A percentile compares a stretch with the other conserved stretches of the same genome.
These are phyloP conservation scores for Kalmusia sp. DNA, from an alignment of 2,329 filamentous ascomycete genomes.

Conservation along the genomic window DNA sequence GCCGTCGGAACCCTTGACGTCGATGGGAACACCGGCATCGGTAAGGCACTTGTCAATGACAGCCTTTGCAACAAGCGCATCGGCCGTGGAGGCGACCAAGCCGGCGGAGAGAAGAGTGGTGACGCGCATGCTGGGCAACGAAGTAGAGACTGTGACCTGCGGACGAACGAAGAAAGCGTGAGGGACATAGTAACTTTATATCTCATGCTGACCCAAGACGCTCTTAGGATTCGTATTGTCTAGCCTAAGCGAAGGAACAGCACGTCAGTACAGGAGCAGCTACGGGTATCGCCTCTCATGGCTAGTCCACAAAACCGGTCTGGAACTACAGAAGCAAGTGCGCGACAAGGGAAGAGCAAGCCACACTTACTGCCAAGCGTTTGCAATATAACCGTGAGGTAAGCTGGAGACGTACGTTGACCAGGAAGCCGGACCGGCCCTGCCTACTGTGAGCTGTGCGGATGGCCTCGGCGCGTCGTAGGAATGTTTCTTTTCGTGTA, in stretches of 20 bases:
- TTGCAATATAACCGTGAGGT: slow-evolving; percentile 7
- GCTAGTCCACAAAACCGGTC: background rate
- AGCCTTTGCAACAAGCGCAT: slow-evolving; percentile 13
- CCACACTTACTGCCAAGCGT: slow-evolving; percentile 9
- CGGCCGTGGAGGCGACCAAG: slow-evolving; percentile 16
- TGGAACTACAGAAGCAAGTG: background rate
- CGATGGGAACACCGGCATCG: slow-evolving; percentile 19
- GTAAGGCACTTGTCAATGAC: slow-evolving; percentile 22
- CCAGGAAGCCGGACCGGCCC: slow-evolving; percentile 9
- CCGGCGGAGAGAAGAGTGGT: slow-evolving; percentile 11
- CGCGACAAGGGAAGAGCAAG: slow-evolving; percentile 1
- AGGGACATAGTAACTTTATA: slow-evolving; percentile 5
- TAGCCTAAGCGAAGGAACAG: slow-evolving; percentile 1
- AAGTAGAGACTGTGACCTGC: slow-evolving; percentile 8
- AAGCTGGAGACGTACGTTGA: background rate
- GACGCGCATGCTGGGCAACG: slow-evolving; percentile 17
- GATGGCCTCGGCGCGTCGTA: background rate
- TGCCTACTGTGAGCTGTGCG: background rate
- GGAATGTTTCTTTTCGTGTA: slow-evolving; percentile 5
- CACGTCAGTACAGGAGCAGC: background rate
- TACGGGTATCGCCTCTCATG: background rate
- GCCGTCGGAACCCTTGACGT: slow-evolving; percentile 12
- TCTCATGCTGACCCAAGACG: slow-evolving; percentile 3
- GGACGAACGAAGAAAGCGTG: background rate
- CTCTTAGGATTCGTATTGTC: background rate